Conservation (phyloP, 805 yeast genomes). For the Ascoidea asiatica region DNA sequence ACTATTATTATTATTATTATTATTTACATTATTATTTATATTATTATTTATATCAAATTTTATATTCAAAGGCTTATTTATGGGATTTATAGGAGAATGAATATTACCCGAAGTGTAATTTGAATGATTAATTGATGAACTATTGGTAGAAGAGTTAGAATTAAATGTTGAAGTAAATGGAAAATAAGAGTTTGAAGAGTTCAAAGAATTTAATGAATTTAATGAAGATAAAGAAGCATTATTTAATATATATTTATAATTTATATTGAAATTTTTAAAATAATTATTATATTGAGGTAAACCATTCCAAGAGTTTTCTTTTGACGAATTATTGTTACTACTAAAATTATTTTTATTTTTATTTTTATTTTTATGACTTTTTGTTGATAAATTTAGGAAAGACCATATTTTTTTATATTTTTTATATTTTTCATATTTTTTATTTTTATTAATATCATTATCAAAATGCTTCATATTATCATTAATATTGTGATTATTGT, state of each 20-base stretch:
- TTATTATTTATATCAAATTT: constrained; percentile 25
- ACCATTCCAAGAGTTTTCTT: constrained; percentile 52
- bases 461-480: constrained; percentile 17
- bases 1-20: constrained; percentile 19
- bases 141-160: background rate
- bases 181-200: too few species aligned
- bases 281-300: constrained; percentile 39
- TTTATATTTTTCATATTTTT: constrained; percentile 8
- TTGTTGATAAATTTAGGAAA: constrained; percentile 10
- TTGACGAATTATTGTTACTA: background rate
- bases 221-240: too few species aligned
- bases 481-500: constrained; percentile 4
- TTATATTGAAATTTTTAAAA: too few species aligned
- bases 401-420: constrained; percentile 9
- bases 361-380: constrained; percentile 6
- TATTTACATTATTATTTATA: constrained; percentile 18
- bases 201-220: too few species aligned
- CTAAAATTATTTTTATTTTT: constrained; percentile 15
- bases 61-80: too few species aligned
- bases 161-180: too few species aligned
- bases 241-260: too few species aligned
- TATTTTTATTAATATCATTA: constrained; percentile 11
- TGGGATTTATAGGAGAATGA: too few species aligned
- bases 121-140: too few species aligned
- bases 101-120: too few species aligned